A percentile compares a stretch with the other conserved stretches of the same genome.
phyloP scores from a whole-genome alignment of 257 asterid genomes.

The Catharanthus roseus region DNA sequence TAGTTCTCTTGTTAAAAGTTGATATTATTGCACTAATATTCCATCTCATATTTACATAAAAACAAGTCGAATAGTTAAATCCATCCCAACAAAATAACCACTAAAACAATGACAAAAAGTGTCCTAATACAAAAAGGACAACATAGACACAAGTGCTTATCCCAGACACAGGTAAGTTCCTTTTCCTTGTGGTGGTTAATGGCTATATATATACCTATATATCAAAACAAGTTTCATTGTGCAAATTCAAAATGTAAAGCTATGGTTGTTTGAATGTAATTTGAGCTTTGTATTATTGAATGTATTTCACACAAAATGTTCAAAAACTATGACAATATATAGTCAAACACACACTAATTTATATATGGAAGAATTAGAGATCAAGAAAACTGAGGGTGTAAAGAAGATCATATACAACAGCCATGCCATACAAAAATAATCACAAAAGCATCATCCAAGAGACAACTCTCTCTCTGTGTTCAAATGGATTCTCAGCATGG shows the following conservation, averaged over 20 bases:
- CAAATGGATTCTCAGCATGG: too few species aligned
- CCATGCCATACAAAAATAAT: constrained; percentile 12
- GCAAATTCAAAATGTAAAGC: background rate
- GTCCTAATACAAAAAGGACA: too few species aligned
- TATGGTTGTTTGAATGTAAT: background rate
- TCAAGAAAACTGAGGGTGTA: background rate
- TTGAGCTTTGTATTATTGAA: background rate
- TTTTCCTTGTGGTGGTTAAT: background rate
- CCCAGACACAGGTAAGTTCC: too few species aligned
- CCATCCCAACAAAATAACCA: too few species aligned
- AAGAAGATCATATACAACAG: constrained; percentile 19
- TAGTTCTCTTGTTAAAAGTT: too few species aligned
- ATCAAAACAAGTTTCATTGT: background rate
- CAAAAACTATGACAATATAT: background rate
- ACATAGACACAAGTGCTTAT: too few species aligned
- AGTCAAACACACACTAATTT: background rate
- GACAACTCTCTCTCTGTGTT: too few species aligned
- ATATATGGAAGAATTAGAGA: background rate
- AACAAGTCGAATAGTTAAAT: too few species aligned
- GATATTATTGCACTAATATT: too few species aligned
- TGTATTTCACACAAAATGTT: background rate
- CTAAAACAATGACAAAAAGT: too few species aligned
- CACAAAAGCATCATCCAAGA: constrained; percentile 1
- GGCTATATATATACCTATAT: too few species aligned
- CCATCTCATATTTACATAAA: too few species aligned